Base-by-base conservation (phyloP, 805 yeast genomes). In the Metschnikowia similis region DNA sequence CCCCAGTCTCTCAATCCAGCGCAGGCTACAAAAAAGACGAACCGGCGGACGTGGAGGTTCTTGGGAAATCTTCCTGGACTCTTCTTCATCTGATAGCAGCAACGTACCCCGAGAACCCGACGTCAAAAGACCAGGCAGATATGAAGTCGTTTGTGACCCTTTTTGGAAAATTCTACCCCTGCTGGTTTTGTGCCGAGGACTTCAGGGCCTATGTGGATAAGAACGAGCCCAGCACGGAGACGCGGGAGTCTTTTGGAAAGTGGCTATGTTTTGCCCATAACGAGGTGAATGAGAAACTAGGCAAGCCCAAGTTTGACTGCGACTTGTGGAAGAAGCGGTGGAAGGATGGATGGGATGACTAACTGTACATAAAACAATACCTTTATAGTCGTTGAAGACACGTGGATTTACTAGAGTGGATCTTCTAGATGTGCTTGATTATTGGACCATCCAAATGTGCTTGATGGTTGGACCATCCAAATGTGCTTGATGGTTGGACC, bases 221-320 rank as follows among this genome's bases (percentile, higher is more conserved):
- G 47, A 65, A 75, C 37, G 82, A 77, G 57, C 87, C 89, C 16
- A 73, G 71, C 49, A 86, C 83, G 3, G 72, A 69, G 16, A 77
- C 80, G 5, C 89, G 87, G 57, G 96, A 89, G 47, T 85, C 81
- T 48, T 81, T 94, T 59, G 95, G 97, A 0, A 74, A 68, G 57
- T 94, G 99, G 99, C 70, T 94, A 48, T 94, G 98, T 69, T 87
- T 83, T 53, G 98, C 98, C 2, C 99, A 94, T 69, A 94, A 94
- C 62, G 87, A 80, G 35, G 98, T 94, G n/a, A 94, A 94, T 66
- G 73, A 65, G 16, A 91, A 90, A 65, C 65, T 92, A 28, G 96
- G 96, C 1, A 94, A 94, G 67, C 89, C 88, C 6, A 73, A 72
- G 49, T 94, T 94, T 63, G 90, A 92, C 64, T 92, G 98, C 61